phyloP scores from a whole-genome alignment of 257 asterid species.

The Salvia hispanica region DNA sequence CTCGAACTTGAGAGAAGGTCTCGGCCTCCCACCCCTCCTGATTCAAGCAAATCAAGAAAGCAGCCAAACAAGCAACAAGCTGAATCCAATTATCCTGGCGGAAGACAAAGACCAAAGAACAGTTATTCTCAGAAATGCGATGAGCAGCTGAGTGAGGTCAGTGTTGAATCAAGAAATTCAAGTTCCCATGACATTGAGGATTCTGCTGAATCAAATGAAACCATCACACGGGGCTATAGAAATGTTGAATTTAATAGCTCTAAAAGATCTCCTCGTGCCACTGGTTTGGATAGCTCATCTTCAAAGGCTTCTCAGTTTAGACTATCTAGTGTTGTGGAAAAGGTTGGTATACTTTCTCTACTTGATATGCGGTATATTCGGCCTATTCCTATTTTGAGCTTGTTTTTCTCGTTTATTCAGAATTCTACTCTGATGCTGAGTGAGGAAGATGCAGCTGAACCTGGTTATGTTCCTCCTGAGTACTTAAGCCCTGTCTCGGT shows the following conservation, averaged over 20 bases:
- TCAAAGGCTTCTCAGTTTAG: conserved; percentile 32
- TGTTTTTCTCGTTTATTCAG: conserved; percentile 47
- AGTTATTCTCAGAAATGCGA: conserved; percentile 36
- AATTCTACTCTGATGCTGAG: conserved; percentile 41
- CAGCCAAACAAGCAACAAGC: conserved; percentile 56
- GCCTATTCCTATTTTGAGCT: conserved; percentile 14
- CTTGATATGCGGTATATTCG: neutral
- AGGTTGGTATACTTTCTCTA: conserved; percentile 41
- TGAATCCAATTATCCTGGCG: conserved; percentile 71
- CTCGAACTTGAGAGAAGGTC: conserved; percentile 64
- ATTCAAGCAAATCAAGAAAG: conserved; percentile 56
- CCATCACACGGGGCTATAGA: conserved; percentile 35
- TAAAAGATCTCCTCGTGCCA: conserved; percentile 40
- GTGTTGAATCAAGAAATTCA: conserved; percentile 41
- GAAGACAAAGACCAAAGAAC: conserved; percentile 61
- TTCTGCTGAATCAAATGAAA: conserved; percentile 45
- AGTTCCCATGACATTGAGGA: conserved; percentile 42
- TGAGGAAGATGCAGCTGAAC: conserved; percentile 58
- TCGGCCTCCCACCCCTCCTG: conserved; percentile 77
- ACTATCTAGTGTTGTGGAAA: conserved; percentile 27
- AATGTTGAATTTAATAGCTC: conserved; percentile 44
- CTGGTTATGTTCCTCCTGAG: conserved; percentile 54
- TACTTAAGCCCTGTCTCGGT: conserved; percentile 90
- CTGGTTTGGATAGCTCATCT: conserved; percentile 38
- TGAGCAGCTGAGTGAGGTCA: conserved; percentile 51